Evolutionary conservation across 148 eudicot genomes (phyloP).

Genomic region (Selenicereus undatus): DNA sequence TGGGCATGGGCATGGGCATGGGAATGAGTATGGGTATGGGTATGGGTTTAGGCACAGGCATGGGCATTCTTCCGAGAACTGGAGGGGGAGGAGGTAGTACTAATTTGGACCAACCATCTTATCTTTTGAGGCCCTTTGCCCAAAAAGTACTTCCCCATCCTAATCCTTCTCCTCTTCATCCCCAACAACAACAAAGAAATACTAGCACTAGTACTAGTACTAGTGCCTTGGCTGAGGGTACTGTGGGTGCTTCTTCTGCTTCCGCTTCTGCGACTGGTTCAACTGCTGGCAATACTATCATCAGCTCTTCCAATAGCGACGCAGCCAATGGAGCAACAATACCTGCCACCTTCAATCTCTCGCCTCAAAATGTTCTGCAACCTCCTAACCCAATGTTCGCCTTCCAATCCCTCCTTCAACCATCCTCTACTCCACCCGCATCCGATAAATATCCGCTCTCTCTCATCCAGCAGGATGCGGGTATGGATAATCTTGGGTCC

Average conservation of each 20-base stretch:
- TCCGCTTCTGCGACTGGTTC: not conserved
- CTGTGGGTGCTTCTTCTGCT: not conserved
- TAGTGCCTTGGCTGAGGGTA: not conserved
- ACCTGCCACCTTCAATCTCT: not conserved
- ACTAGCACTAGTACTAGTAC: not conserved
- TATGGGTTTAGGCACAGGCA: conserved; percentile 4
- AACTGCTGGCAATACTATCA: not conserved
- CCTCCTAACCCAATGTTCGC: conserved; percentile 20
- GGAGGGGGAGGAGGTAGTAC: conserved; percentile 26
- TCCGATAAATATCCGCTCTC: not conserved
- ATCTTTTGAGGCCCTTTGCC: conserved; percentile 52
- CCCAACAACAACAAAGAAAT: not conserved
- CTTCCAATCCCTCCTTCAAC: conserved; percentile 32
- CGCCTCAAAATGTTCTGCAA: not conserved
- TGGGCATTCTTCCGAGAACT: conserved; percentile 22
- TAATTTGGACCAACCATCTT: conserved; percentile 21
- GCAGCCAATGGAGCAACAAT: not conserved
- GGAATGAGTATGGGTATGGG: conserved; percentile 15
- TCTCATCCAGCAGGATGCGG: not conserved
- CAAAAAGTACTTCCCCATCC: conserved; percentile 41
- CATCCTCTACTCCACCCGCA: conserved; percentile 3
- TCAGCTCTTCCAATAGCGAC: not conserved
- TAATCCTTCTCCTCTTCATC: not conserved
- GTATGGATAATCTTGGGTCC: not conserved
- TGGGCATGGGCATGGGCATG: conserved; percentile 10